Percentiles rank a stretch among this genome's conserved stretches.
Conservation (phyloP, 2,329 filamentous ascomycete genomes). For the Claviceps africana region DNA sequence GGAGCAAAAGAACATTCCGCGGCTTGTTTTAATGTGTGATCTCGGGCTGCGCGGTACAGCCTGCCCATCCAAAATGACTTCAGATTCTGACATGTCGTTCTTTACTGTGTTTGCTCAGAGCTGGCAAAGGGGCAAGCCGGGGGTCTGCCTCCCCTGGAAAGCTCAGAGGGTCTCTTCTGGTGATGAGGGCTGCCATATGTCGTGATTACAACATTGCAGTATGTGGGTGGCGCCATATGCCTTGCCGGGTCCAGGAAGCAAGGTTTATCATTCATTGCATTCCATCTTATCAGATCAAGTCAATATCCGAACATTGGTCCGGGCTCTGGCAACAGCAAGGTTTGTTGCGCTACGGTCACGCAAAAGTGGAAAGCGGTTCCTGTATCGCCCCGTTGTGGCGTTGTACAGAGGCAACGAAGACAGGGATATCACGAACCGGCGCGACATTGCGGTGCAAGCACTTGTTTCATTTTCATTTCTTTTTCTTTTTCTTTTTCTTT, state of each 20-base stretch:
- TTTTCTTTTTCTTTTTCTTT: too few species aligned
- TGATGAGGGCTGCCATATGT: neutral
- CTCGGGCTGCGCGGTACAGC: neutral
- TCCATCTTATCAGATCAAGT: constrained; percentile 6
- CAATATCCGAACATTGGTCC: neutral
- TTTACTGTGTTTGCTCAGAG: neutral
- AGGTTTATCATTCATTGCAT: neutral
- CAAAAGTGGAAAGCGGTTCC: neutral
- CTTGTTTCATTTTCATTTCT: neutral
- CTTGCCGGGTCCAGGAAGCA: neutral
- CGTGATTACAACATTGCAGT: too few species aligned
- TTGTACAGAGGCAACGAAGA: neutral
- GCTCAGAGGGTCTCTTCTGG: neutral
- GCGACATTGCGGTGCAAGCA: neutral
- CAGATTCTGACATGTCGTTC: neutral
- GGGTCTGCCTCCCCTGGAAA: neutral
- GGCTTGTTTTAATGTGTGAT: neutral
- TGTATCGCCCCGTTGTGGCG: neutral
- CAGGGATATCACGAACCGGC: neutral
- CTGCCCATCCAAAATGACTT: neutral
- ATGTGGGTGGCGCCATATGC: neutral
- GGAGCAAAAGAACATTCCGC: neutral
- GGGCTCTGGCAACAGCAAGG: neutral
- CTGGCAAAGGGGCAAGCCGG: neutral
- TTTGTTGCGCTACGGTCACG: neutral